Evolutionary conservation across 176 grass and related monocot species (phyloP).

Genomic region (Typha latifolia): DNA sequence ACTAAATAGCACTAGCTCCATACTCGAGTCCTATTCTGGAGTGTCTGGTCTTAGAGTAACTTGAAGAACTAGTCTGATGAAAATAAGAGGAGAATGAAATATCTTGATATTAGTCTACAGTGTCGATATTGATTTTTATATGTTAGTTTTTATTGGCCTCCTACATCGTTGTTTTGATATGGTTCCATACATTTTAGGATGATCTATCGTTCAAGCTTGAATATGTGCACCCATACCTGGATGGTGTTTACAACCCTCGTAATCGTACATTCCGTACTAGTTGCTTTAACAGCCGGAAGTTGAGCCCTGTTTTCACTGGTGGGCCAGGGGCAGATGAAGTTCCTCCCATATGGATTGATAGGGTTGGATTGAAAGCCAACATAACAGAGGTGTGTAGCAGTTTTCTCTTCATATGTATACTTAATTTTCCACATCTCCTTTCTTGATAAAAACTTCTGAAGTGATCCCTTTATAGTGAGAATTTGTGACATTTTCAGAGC

Average conservation of each 20-base stretch:
- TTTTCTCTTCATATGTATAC: neutral
- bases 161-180: constrained; percentile 1
- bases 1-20: neutral
- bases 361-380: constrained; percentile 93
- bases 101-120: neutral
- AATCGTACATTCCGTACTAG: constrained; percentile 86
- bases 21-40: neutral
- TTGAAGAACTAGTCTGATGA: neutral
- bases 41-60: neutral
- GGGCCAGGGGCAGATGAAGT: constrained; percentile 76
- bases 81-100: neutral
- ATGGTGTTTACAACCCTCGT: constrained; percentile 60
- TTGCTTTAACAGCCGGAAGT: constrained; percentile 85
- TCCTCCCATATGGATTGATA: constrained; percentile 85
- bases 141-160: constrained; percentile 1
- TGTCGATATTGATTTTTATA: neutral
- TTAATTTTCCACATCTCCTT: neutral
- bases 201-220: constrained; percentile 90
- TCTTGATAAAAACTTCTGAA: neutral
- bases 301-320: constrained; percentile 90
- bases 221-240: constrained; percentile 86
- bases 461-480: neutral
- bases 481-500: constrained; percentile 37
- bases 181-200: constrained; percentile 37
- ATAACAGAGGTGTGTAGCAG: constrained; percentile 62